These are phyloP conservation scores for Cladosporium phlei DNA, from an alignment of 2,329 filamentous ascomycete genomes.

Conservation along the genomic window DNA sequence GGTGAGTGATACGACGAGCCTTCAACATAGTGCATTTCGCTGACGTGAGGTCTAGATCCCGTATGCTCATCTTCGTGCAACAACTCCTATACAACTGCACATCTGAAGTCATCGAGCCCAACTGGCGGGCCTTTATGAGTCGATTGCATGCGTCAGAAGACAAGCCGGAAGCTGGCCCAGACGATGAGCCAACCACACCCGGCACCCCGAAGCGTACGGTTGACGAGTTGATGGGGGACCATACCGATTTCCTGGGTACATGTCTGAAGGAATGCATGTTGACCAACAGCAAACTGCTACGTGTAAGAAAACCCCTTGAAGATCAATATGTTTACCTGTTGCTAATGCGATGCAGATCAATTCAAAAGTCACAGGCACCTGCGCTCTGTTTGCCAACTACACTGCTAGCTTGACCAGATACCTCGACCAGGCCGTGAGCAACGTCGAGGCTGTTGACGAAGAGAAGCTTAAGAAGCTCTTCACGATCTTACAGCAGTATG, in stretches of 20 bases:
- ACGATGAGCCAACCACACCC: not conserved
- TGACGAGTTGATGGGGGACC: constrained; percentile 97
- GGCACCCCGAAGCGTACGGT: constrained; percentile 68
- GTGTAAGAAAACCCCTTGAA: constrained; percentile 53
- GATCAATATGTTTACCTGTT: not conserved
- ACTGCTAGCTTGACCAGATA: constrained; percentile 81
- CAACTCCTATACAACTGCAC: constrained; percentile 97
- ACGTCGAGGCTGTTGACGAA: constrained; percentile 36
- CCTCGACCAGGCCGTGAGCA: constrained; percentile 64
- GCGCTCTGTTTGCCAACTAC: constrained; percentile 88
- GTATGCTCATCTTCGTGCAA: constrained; percentile 96
- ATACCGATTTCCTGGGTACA: constrained; percentile 95
- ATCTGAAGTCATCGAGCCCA: constrained; percentile 93
- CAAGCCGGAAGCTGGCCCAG: not conserved
- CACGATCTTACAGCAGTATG: constrained; percentile 85
- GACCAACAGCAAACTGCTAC: constrained; percentile 88
- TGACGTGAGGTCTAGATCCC: constrained; percentile 26
- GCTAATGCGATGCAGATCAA: constrained; percentile 63
- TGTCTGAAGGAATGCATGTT: constrained; percentile 99
- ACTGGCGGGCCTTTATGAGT: constrained; percentile 93
- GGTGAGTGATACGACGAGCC: constrained; percentile 39
- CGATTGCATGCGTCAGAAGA: constrained; percentile 52
- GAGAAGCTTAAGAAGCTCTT: constrained; percentile 68
- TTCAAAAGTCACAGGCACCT: constrained; percentile 93
- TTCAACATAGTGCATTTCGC: not conserved